Conservation (phyloP, 83 land plant species). For the Diphasiastrum complanatum region DNA sequence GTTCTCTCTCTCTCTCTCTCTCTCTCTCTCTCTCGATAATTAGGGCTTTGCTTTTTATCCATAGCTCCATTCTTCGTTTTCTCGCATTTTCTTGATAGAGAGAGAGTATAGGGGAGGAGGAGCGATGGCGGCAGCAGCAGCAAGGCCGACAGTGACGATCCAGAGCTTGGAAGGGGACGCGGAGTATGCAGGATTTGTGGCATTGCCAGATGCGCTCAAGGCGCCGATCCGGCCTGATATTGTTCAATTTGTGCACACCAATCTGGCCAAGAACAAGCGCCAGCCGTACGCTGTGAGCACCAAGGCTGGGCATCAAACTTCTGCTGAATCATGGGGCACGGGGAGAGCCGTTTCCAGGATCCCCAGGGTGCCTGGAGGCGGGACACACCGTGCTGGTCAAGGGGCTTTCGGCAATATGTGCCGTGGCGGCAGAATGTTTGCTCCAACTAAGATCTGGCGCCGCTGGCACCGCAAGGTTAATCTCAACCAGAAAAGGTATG, state of each 20-base stretch:
- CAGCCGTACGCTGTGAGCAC: constrained; percentile 77
- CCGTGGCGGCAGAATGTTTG: constrained; percentile 92
- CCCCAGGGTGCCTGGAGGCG: constrained; percentile 95
- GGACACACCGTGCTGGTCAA: constrained; percentile 94
- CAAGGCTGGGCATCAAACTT: constrained; percentile 85
- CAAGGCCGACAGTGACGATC: no score
- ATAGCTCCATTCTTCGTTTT: no score
- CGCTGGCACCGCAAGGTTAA: constrained; percentile 85
- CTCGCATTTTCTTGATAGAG: no score
- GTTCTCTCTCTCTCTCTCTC: no score
- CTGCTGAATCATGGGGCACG: constrained; percentile 95
- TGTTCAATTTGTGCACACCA: constrained; percentile 58
- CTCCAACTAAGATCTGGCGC: constrained; percentile 91
- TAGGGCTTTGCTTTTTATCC: no score
- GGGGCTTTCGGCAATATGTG: constrained; percentile 98
- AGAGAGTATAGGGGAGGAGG: no score
- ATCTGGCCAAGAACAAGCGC: constrained; percentile 67
- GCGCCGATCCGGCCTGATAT: constrained; percentile 91
- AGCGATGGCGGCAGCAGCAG: no score
- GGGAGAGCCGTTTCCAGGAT: constrained; percentile 91
- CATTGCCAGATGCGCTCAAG: constrained; percentile 66
- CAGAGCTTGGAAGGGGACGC: no score
- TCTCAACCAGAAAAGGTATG: constrained; percentile 62
- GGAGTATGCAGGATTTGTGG: no score
- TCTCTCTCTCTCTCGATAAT: no score